Evolutionary conservation across 140 eudicot genomes (phyloP).

Genomic region (Artemisia princeps): DNA sequence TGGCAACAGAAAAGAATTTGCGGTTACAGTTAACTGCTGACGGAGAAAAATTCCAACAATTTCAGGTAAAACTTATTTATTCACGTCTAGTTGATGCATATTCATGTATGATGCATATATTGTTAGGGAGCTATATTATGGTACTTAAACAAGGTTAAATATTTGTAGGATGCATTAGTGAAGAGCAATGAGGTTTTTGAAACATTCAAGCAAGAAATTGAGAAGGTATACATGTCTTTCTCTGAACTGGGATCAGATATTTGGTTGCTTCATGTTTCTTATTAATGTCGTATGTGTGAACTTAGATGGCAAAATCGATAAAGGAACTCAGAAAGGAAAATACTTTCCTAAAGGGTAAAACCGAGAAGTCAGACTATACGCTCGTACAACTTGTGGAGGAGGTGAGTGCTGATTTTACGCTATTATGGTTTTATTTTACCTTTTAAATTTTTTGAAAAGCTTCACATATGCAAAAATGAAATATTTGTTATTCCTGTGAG

Average conservation of each 20-base stretch:
- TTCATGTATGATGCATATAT: constrained; percentile 1
- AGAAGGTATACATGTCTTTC: constrained; percentile 49
- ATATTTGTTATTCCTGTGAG: constrained; percentile 17
- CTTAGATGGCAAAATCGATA: constrained; percentile 78
- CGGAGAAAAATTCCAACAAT: constrained; percentile 94
- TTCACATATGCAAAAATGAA: neutral
- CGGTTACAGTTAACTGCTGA: constrained; percentile 82
- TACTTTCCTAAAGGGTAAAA: constrained; percentile 67
- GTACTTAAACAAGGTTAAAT: constrained; percentile 7
- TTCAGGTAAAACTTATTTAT: constrained; percentile 46
- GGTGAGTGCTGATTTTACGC: constrained; percentile 39
- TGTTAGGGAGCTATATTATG: neutral
- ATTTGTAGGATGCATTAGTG: constrained; percentile 79
- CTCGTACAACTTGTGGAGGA: constrained; percentile 87
- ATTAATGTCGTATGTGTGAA: constrained; percentile 20
- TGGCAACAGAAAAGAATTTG: constrained; percentile 81
- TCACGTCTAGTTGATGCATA: no score
- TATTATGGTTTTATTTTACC: neutral
- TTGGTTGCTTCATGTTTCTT: constrained; percentile 1
- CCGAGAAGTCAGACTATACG: constrained; percentile 74
- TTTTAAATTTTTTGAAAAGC: no score
- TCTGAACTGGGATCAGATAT: neutral
- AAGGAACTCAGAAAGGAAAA: constrained; percentile 92
- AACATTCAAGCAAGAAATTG: constrained; percentile 89
- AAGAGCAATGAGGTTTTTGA: constrained; percentile 97